These are phyloP conservation scores for Calocybe indica DNA, from an alignment of 768 basidiomycete species.

Conservation along the genomic window DNA sequence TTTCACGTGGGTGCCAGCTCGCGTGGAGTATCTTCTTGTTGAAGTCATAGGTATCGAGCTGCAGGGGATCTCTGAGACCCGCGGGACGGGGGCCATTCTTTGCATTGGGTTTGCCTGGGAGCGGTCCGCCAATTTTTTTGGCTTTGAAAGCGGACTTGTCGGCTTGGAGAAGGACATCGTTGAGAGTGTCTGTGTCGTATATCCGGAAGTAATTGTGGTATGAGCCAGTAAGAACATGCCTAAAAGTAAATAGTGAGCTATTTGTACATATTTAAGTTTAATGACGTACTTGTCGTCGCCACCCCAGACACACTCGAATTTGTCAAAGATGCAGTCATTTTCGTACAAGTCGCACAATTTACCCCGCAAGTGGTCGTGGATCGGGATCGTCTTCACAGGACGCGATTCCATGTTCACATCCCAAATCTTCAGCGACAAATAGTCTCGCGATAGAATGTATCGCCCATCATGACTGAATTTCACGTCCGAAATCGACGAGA, in stretches of 20 bases:
- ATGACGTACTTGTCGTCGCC: conserved; percentile 86
- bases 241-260: conserved; percentile 26
- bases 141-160: conserved; percentile 99
- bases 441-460: conserved; percentile 95
- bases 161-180: conserved; percentile 92
- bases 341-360: conserved; percentile 99
- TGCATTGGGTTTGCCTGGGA: conserved; percentile 61
- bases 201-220: conserved; percentile 99
- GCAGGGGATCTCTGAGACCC: conserved; percentile 79
- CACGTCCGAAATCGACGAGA: conserved; percentile 98
- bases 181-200: conserved; percentile 85
- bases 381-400: conserved; percentile 95
- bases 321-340: conserved; percentile 99
- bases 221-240: conserved; percentile 96
- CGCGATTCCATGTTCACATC: conserved; percentile 98
- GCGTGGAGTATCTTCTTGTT: conserved; percentile 97
- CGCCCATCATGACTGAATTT: conserved; percentile 98
- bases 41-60: conserved; percentile 81
- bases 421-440: conserved; percentile 98
- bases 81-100: conserved; percentile 76
- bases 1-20: conserved; percentile 97
- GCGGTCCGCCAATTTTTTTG: conserved; percentile 92
- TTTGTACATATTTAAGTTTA: conserved; percentile 8
- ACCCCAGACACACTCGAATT: conserved; percentile 98
- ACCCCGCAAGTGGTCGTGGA: conserved; percentile 95